These are phyloP conservation scores for Globisporangium splendens DNA, from an alignment of 352 stramenopile genomes.

Conservation along the genomic window DNA sequence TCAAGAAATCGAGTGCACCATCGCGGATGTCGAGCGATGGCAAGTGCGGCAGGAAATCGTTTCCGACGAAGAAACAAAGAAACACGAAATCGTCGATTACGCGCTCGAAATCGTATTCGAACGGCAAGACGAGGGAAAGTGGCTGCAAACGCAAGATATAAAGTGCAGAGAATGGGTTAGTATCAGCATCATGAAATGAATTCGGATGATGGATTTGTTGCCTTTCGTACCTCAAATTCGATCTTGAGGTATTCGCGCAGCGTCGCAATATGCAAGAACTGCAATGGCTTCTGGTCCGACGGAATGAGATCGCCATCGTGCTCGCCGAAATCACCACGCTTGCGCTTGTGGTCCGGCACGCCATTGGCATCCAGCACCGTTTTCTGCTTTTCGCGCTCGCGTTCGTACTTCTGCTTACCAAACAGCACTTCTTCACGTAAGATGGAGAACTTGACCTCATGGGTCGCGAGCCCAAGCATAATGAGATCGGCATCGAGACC, in stretches of 20 bases:
- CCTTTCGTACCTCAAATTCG: conserved; percentile 84
- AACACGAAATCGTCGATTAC: conserved; percentile 99
- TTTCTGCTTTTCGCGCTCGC: conserved; percentile 64
- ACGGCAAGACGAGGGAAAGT: conserved; percentile 76
- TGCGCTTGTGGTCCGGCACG: conserved; percentile 63
- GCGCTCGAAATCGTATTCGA: conserved; percentile 96
- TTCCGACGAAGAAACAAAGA: conserved; percentile 99
- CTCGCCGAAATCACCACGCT: conserved; percentile 82
- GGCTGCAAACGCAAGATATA: too few relatives aligned
- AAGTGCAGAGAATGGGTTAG: background rate
- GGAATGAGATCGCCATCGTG: conserved; percentile 72
- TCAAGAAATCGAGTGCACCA: conserved; percentile 97
- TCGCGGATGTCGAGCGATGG: conserved; percentile 98
- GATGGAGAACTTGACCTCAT: conserved; percentile 99
- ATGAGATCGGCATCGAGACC: conserved; percentile 99
- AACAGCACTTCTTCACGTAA: conserved; percentile 94
- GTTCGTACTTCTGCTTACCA: conserved; percentile 79
- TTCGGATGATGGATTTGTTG: background rate
- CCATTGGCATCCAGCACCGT: conserved; percentile 73
- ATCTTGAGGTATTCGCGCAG: conserved; percentile 92
- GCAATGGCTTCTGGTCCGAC: conserved; percentile 90
- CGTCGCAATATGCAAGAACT: conserved; percentile 92
- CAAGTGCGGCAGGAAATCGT: conserved; percentile 99
- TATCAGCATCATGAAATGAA: background rate
- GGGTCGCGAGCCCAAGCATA: conserved; percentile 98